Conservation (phyloP, 306 rosid species). For the Datisca glomerata region DNA sequence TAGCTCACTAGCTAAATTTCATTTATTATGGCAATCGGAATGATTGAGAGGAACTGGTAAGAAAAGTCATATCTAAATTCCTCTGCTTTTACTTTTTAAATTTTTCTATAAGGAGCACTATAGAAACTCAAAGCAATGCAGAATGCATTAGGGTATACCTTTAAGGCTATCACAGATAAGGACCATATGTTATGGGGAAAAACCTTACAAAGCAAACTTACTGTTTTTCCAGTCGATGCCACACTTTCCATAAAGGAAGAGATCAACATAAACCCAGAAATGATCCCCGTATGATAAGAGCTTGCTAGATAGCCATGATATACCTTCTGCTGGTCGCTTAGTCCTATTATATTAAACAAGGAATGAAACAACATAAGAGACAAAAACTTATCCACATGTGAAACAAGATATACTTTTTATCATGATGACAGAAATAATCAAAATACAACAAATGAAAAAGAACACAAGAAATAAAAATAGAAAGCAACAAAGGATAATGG, state of each 20-base stretch:
- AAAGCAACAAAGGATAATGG: too few relatives aligned
- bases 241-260: conserved; percentile 63
- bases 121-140: too few relatives aligned
- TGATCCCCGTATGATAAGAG: conserved; percentile 85
- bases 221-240: conserved; percentile 48
- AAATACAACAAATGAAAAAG: not conserved
- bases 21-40: too few relatives aligned
- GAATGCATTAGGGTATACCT: too few relatives aligned
- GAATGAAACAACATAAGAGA: not conserved
- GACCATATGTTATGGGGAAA: too few relatives aligned
- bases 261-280: conserved; percentile 73
- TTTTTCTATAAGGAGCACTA: too few relatives aligned
- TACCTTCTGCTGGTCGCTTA: conserved; percentile 39
- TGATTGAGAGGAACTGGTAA: too few relatives aligned
- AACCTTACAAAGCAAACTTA: conserved; percentile 31
- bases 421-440: too few relatives aligned
- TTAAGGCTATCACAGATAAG: too few relatives aligned
- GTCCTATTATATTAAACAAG: conserved; percentile 28
- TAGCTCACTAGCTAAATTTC: too few relatives aligned
- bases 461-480: not conserved
- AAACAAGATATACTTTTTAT: not conserved
- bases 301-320: conserved; percentile 81
- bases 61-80: too few relatives aligned
- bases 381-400: not conserved
- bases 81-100: too few relatives aligned